These are phyloP conservation scores for Alternaria infectoria DNA, from an alignment of 2,329 filamentous ascomycete genomes.

Conservation along the genomic window DNA sequence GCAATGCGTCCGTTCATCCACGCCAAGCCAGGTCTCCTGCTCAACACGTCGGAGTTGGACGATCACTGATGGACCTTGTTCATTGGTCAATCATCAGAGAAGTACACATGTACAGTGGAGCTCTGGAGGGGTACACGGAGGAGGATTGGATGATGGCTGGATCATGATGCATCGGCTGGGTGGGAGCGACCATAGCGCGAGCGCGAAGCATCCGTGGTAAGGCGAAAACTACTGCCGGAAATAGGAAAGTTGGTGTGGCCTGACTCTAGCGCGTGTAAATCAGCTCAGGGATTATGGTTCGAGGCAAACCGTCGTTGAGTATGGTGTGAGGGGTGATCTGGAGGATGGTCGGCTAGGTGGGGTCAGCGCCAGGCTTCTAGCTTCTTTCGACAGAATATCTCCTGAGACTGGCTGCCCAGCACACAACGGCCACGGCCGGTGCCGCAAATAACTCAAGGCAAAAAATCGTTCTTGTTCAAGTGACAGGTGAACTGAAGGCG, in stretches of 20 bases:
- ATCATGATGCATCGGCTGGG: constrained; percentile 43
- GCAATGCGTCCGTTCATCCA: constrained; percentile 29
- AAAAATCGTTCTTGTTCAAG: neutral
- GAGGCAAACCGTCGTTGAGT: constrained; percentile 4
- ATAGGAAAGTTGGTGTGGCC: constrained; percentile 17
- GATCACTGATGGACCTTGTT: neutral
- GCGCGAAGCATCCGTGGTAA: constrained; percentile 7
- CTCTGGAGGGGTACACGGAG: constrained; percentile 29
- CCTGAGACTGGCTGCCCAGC: constrained; percentile 28
- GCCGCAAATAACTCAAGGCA: neutral
- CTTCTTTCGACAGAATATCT: constrained; percentile 25
- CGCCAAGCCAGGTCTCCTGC: constrained; percentile 20
- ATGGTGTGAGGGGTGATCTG: constrained; percentile 34
- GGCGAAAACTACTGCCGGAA: constrained; percentile 9
- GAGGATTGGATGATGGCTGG: constrained; percentile 31
- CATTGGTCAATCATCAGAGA: constrained; percentile 17
- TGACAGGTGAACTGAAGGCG: neutral
- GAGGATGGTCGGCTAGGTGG: constrained; percentile 15
- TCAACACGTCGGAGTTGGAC: constrained; percentile 32
- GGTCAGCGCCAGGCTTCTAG: constrained; percentile 24
- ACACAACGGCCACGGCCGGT: constrained; percentile 8
- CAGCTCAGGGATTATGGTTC: constrained; percentile 15
- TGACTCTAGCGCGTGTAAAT: constrained; percentile 24
- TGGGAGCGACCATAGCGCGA: constrained; percentile 30
- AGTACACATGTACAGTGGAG: constrained; percentile 20